A percentile compares a stretch with the other conserved stretches of the same genome.
Conservation (phyloP, 2,329 filamentous ascomycete genomes). For the Aureobasidium vineae region DNA sequence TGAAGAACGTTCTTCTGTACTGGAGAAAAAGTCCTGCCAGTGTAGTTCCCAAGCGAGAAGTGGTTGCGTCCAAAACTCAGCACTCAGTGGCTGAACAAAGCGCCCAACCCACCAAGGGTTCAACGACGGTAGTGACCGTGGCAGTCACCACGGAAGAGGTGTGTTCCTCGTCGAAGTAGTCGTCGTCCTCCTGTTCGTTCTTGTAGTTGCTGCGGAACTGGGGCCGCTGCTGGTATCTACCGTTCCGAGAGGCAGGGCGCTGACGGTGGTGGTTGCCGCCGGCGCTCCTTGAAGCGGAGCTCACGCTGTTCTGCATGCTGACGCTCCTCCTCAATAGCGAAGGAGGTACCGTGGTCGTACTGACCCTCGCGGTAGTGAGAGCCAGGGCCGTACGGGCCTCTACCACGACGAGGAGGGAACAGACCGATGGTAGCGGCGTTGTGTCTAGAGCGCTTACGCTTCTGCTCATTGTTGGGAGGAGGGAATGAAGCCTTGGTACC, state of each 20-base stretch:
- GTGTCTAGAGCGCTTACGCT: slow-evolving; percentile 82
- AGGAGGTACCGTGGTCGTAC: slow-evolving; percentile 73
- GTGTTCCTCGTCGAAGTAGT: slow-evolving; percentile 19
- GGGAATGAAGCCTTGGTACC: slow-evolving; percentile 76
- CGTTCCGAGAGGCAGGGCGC: neutral
- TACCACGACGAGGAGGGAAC: slow-evolving; percentile 67
- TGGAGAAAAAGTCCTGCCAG: too few species aligned
- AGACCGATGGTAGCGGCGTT: slow-evolving; percentile 85
- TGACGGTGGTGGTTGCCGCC: neutral
- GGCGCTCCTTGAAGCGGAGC: neutral
- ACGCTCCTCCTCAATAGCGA: slow-evolving; percentile 37
- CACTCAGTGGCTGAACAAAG: neutral
- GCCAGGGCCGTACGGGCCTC: slow-evolving; percentile 68
- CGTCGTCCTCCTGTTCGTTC: neutral
- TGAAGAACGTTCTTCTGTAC: too few species aligned
- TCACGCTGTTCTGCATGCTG: slow-evolving; percentile 4
- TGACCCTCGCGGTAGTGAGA: slow-evolving; percentile 71
- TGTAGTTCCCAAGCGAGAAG: neutral
- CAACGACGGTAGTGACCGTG: neutral
- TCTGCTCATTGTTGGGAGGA: slow-evolving; percentile 75
- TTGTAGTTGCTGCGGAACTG: neutral
- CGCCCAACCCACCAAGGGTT: neutral
- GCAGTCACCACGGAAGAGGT: neutral
- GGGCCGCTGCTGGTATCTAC: neutral
- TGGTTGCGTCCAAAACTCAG: neutral